A percentile compares a stretch with the other conserved stretches of the same genome.
Conservation (phyloP, 2,329 filamentous ascomycete species). For the Paramyrothecium roridum region DNA sequence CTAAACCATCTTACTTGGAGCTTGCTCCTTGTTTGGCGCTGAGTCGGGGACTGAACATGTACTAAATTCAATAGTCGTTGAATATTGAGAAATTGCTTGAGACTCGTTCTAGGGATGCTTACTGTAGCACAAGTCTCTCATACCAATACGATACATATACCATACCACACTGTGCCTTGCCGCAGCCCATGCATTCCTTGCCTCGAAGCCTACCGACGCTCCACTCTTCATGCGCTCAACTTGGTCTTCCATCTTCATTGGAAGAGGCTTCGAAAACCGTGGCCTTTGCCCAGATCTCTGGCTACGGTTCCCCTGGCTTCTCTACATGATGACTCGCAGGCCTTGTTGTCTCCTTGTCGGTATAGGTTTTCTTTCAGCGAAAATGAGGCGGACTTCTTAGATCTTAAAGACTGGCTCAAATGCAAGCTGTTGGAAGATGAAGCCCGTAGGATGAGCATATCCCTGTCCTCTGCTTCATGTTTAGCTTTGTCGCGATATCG, state of each 20-base stretch:
- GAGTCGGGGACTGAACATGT: too few relatives aligned
- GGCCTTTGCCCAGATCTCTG: slow-evolving; percentile 33
- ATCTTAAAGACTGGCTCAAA: slow-evolving; percentile 3
- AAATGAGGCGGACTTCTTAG: slow-evolving; percentile 2
- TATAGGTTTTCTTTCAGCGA: slow-evolving; percentile 10
- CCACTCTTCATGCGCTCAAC: neutral
- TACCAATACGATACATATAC: too few relatives aligned
- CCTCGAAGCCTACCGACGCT: neutral
- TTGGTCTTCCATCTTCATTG: slow-evolving; percentile 22
- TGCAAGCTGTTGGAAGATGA: slow-evolving; percentile 9
- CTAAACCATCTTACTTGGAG: too few relatives aligned
- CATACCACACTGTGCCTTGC: too few relatives aligned
- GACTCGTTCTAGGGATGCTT: too few relatives aligned
- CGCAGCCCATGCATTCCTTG: neutral
- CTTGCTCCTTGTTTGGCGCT: too few relatives aligned
- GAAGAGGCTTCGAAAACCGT: slow-evolving; percentile 42
- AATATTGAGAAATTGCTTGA: too few relatives aligned
- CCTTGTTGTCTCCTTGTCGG: neutral
- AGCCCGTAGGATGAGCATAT: neutral
- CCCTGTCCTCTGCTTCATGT: neutral
- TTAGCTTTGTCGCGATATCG: slow-evolving; percentile 6
- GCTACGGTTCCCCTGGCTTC: slow-evolving; percentile 33
- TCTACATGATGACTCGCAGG: slow-evolving; percentile 24
- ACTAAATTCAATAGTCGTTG: too few relatives aligned
- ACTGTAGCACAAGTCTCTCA: too few relatives aligned